Evolutionary conservation across 306 rosid genomes (phyloP).

Genomic region (Ammopiptanthus mongolicus): DNA sequence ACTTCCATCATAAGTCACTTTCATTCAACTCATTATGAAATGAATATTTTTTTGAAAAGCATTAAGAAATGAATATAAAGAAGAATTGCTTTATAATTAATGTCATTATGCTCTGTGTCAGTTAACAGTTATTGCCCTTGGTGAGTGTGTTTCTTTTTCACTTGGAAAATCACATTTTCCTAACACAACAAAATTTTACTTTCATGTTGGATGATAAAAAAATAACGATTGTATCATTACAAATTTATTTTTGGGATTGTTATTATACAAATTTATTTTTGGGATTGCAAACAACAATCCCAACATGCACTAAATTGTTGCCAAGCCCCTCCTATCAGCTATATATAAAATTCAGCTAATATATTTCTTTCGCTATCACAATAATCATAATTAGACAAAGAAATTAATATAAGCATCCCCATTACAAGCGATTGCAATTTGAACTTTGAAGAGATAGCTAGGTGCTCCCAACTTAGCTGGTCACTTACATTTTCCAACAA

Average conservation of each 20-base stretch:
- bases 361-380: neutral
- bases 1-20: conserved; percentile 20
- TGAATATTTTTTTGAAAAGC: no score
- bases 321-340: neutral
- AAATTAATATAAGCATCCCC: neutral
- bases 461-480: neutral
- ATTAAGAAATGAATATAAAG: neutral
- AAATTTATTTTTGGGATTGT: no score
- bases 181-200: no score
- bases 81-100: neutral
- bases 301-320: neutral
- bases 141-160: no score
- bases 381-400: neutral
- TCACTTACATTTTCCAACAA: neutral
- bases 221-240: no score
- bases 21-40: conserved; percentile 4
- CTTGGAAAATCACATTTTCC: no score
- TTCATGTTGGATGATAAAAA: no score
- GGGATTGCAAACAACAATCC: no score
- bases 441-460: neutral
- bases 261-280: no score
- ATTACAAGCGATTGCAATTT: neutral
- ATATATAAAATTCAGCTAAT: neutral
- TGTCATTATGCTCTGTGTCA: neutral
- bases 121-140: neutral